Evolutionary conservation across 306 rosid species (phyloP), one percentile per base, ranked within the genome.

Genomic region (Vigna nakashimae): DNA sequence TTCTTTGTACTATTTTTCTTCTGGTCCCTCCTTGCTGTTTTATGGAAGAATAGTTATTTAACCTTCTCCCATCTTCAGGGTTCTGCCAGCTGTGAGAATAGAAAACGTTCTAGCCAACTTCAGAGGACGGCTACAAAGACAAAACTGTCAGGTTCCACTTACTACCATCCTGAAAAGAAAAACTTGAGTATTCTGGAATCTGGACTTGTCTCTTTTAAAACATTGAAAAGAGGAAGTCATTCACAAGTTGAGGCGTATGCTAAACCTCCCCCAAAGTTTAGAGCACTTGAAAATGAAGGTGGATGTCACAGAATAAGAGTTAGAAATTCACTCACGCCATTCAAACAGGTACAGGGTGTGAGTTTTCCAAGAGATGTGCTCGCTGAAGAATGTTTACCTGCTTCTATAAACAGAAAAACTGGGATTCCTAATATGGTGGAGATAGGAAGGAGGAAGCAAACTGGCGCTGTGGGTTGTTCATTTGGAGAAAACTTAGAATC

Each of bases 201-300:
- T 53, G 80, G 65, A 24, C 48, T 73, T 68, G 83, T 84, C 65
- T 83, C 81, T 66, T 87, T 86, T 46, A 82, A 64, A 79, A 81
- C 87, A 76, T 77, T 84, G 81, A 95, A 91, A 85, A 85, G 92
- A 82, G 80, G 91, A 53, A 83, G 73, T 18, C 43, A 77, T 75
- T 85, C 91, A 65, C 92, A 80, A 81, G 79, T 82, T 69, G 91
- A 84, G 79, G 83, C 82, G 59, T 77, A 79, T 82, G 89, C 77
- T 79, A 86, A 88, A 77, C 84, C 84, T 73, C 78, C 87, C 52
- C 83, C 76, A 65, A 92, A 92, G 86, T 78, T 87, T 79, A 83
- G 88, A 80, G 86, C 82, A 66, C 75, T 82, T 67, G 90, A 87
- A 75, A 86, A 84, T 65, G 92, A 89, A 75, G 87, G 82, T 17